Evolutionary conservation across 208 protist species (phyloP).

Genomic region (Cochliopodium minus): DNA sequence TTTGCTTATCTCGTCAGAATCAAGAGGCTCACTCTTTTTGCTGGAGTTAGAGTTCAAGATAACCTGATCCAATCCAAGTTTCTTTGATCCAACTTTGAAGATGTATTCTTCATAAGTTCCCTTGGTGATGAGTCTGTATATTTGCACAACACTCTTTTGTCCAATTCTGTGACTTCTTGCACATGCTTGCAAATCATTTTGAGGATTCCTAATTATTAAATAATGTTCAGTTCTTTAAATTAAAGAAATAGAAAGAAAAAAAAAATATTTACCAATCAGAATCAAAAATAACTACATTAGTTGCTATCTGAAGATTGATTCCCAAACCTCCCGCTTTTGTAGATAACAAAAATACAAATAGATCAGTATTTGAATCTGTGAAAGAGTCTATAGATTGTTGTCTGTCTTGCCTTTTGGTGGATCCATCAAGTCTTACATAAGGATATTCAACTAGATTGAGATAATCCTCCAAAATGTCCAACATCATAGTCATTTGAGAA

Average conservation of each 20-base stretch:
- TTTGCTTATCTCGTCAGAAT: no score
- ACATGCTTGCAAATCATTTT: constrained; percentile 85
- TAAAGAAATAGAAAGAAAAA: no score
- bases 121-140: constrained; percentile 81
- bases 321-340: constrained; percentile 69
- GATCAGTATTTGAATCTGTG: no score
- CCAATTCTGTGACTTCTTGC: constrained; percentile 81
- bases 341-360: constrained; percentile 57
- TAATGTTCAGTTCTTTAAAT: no score
- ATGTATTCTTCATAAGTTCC: constrained; percentile 69
- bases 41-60: no score
- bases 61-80: no score
- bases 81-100: constrained; percentile 34
- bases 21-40: no score
- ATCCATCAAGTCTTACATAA: constrained; percentile 62
- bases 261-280: no score
- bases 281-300: constrained; percentile 85
- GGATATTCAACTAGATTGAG: constrained; percentile 49
- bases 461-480: constrained; percentile 45
- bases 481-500: constrained; percentile 17
- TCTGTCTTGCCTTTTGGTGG: neutral
- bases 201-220: no score
- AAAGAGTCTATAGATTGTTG: neutral
- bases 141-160: constrained; percentile 69
- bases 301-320: constrained; percentile 54